Evolutionary conservation across 1,284 basidiomycete genomes (phyloP).

Genomic region (Cronartium quercuum): DNA sequence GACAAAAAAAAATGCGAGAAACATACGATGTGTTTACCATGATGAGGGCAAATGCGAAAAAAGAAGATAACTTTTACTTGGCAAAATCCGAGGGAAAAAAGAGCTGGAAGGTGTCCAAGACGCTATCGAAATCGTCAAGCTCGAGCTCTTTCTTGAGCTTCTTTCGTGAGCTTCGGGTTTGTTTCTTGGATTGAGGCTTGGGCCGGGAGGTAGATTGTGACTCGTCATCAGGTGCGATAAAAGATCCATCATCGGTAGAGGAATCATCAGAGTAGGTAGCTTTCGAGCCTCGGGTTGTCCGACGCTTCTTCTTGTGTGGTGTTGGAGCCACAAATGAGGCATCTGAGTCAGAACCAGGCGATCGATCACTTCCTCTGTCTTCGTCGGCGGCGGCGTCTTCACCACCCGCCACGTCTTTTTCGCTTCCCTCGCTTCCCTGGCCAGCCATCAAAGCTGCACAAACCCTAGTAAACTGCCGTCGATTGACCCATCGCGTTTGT

Average conservation of each 20-base stretch:
- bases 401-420: background rate
- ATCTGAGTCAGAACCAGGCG: background rate
- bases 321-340: background rate
- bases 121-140: background rate
- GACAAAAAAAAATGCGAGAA: background rate
- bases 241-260: background rate
- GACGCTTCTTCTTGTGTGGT: background rate
- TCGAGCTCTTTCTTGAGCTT: background rate
- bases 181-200: background rate
- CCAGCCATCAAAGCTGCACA: slow-evolving; percentile 26
- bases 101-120: background rate
- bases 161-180: background rate
- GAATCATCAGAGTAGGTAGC: background rate
- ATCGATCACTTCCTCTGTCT: slow-evolving; percentile 6
- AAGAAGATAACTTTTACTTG: no score
- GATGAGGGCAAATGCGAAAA: background rate
- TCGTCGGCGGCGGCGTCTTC: slow-evolving; percentile 7
- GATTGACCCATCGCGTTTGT: slow-evolving; percentile 7
- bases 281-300: background rate
- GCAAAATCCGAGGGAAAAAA: background rate
- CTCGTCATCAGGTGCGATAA: background rate
- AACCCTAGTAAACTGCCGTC: slow-evolving; percentile 19
- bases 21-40: background rate
- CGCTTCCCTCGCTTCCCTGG: background rate
- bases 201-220: background rate